phyloP scores from a whole-genome alignment of 78 protist genomes.

The Neovahlkampfia damariscottae region DNA sequence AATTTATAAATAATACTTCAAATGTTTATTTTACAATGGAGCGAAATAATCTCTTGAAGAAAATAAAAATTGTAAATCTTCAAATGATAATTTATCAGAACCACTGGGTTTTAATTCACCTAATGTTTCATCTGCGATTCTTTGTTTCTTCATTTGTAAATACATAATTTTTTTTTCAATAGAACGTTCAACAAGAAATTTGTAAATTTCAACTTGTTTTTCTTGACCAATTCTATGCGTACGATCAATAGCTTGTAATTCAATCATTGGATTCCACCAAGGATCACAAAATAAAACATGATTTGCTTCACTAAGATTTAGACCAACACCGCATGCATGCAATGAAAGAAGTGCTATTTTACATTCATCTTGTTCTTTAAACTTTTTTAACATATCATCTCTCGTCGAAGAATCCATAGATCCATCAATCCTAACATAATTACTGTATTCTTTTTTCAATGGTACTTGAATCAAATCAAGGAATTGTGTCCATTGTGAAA shows the following conservation, averaged over 20 bases:
- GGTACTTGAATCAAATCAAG: not conserved
- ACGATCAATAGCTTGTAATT: constrained; percentile 86
- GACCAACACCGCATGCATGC: constrained; percentile 88
- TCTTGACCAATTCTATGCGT: constrained; percentile 56
- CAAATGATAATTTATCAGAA: too few species aligned
- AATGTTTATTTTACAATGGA: too few species aligned
- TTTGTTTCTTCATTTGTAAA: constrained; percentile 23
- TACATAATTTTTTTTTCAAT: constrained; percentile 21
- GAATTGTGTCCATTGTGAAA: constrained; percentile 14
- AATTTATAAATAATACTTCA: too few species aligned
- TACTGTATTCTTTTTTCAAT: not conserved
- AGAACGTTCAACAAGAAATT: constrained; percentile 7
- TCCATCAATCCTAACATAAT: not conserved
- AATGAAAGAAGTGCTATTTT: constrained; percentile 47
- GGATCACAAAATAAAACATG: constrained; percentile 68
- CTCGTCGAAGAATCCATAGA: not conserved
- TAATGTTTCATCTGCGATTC: too few species aligned
- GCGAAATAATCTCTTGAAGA: too few species aligned
- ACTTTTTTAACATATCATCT: not conserved
- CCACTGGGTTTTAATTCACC: too few species aligned
- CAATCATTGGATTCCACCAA: constrained; percentile 83
- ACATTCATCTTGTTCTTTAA: not conserved
- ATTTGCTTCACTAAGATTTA: constrained; percentile 79
- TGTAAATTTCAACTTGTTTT: constrained; percentile 9
- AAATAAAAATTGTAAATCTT: too few species aligned